A percentile compares a stretch with the other conserved stretches of the same genome.
Conservation (phyloP, 345 rosid species). For the Boechera retrofracta region DNA sequence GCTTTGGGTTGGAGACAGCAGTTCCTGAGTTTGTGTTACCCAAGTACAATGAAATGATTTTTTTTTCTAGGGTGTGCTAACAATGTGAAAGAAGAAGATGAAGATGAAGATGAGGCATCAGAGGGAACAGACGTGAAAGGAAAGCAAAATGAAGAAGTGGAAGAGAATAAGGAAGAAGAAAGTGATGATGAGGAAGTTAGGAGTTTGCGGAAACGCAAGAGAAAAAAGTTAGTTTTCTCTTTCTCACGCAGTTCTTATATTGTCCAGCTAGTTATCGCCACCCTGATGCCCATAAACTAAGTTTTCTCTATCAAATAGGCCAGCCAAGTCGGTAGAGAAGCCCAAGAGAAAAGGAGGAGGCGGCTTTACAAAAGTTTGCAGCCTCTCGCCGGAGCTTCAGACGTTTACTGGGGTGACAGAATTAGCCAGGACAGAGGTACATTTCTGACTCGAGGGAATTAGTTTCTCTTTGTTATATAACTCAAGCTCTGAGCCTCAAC, state of each 20-base stretch:
- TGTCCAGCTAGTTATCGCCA: constrained; percentile 1
- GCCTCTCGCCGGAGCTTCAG: constrained; percentile 87
- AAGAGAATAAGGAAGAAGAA: constrained; percentile 42
- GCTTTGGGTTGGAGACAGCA: constrained; percentile 9
- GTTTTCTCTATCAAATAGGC: constrained; percentile 49
- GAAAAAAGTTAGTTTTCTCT: constrained; percentile 50
- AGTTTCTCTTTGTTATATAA: constrained; percentile 21
- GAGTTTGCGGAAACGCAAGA: constrained; percentile 52
- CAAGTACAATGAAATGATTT: constrained; percentile 19
- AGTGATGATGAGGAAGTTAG: constrained; percentile 38
- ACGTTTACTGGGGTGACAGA: constrained; percentile 63
- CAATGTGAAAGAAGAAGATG: constrained; percentile 35
- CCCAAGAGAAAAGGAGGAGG: constrained; percentile 77
- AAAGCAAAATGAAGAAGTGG: constrained; percentile 45
- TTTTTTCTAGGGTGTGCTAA: constrained; percentile 33
- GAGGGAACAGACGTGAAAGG: constrained; percentile 42
- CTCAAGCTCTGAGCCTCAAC: not conserved
- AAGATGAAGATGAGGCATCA: constrained; percentile 36
- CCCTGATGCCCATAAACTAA: constrained; percentile 24
- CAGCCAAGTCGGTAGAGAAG: constrained; percentile 57
- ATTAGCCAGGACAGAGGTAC: constrained; percentile 91
- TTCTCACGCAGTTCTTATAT: constrained; percentile 16
- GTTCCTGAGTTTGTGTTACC: constrained; percentile 21
- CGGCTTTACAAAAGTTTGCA: constrained; percentile 82
- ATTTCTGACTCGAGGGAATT: constrained; percentile 2